Evolutionary conservation across 148 eudicot genomes (phyloP).

Genomic region (Beta vulgaris): DNA sequence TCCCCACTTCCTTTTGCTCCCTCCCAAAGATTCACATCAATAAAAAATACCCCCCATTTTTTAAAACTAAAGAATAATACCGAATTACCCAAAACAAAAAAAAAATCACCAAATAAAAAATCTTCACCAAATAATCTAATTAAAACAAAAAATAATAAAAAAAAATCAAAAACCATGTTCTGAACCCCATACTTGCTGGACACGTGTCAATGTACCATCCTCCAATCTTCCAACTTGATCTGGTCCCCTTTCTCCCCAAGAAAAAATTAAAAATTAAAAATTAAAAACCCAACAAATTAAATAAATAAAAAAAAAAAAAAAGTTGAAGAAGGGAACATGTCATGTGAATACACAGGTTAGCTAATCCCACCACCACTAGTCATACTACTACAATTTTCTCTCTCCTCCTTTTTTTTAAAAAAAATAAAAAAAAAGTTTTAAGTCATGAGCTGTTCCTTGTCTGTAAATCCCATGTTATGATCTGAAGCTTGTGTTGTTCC

Average conservation of each 20-base stretch:
- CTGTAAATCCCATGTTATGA: conserved; percentile 38
- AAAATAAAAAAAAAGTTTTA: background rate
- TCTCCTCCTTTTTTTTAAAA: background rate
- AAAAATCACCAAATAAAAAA: background rate
- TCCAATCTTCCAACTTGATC: conserved; percentile 11
- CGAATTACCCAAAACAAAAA: background rate
- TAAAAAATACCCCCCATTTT: background rate
- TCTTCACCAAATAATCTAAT: background rate
- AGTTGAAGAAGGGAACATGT: conserved; percentile 35
- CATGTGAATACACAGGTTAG: conserved; percentile 42
- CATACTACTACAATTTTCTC: background rate
- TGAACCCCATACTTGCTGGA: conserved; percentile 19
- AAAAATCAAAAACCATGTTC: background rate
- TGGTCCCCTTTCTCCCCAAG: conserved; percentile 14
- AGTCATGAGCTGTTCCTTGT: conserved; percentile 42
- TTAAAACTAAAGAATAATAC: background rate
- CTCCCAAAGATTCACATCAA: conserved; percentile 24
- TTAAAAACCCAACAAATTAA: background rate
- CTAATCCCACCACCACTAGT: conserved; percentile 25
- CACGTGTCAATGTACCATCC: conserved; percentile 25
- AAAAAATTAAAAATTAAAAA: conserved; percentile 3
- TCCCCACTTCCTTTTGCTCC: conserved; percentile 16
- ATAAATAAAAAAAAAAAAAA: conserved; percentile 12
- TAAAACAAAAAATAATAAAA: conserved; percentile 11
- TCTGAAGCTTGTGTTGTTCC: conserved; percentile 19